Base-by-base conservation (phyloP, 1,139 yeast species). In the Protomyces inundatus region DNA sequence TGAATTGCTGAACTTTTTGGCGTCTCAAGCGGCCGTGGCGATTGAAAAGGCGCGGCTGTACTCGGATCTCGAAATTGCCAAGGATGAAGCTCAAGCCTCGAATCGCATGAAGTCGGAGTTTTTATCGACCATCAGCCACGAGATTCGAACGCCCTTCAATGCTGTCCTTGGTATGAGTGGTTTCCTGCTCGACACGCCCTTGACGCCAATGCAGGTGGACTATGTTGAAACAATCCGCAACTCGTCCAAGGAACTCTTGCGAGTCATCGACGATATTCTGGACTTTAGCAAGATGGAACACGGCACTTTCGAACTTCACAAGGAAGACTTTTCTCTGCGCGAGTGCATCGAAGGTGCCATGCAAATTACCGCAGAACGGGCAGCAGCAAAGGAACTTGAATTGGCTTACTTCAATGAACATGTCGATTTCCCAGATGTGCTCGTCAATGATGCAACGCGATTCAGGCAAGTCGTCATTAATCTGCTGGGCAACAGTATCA, bases 161-260 rank as follows among this genome's bases (percentile, higher is more conserved):
- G 97, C 97, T 74, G 90, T 90, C 37, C 78, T 90, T 57, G 97
- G 97, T 67, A 89, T 90, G 96, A 88, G 95, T 0, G 87, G 95
- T 9, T 87, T 90, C 68, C 89, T 96, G 4, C 79, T 87, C 64
- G 93, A 87, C 69, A 87, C 95, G 2, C 89, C 86, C 67, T 77
- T 87, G 68, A 84, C 88, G 6, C 90, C 85, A 70, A 87, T 87
- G 71, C 95, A 87, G 74, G 77, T 90, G 69, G 91, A 87, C 75
- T 87, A 87, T 87, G 80, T 87, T 66, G 85, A 88, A 52, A 87
- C 88, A 70, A 91, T 87, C 39, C 87, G 87, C 71, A 85, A 86
- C 70, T 80, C 87, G 69, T 90, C 91, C 9, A 87, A 86, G 69
- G 87, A 90, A 0, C 77, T 87, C 67, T 79, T 87, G 71, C 86